Evolutionary conservation across 2,329 filamentous ascomycete genomes (phyloP).

Genomic region (Colletotrichum plurivorum): DNA sequence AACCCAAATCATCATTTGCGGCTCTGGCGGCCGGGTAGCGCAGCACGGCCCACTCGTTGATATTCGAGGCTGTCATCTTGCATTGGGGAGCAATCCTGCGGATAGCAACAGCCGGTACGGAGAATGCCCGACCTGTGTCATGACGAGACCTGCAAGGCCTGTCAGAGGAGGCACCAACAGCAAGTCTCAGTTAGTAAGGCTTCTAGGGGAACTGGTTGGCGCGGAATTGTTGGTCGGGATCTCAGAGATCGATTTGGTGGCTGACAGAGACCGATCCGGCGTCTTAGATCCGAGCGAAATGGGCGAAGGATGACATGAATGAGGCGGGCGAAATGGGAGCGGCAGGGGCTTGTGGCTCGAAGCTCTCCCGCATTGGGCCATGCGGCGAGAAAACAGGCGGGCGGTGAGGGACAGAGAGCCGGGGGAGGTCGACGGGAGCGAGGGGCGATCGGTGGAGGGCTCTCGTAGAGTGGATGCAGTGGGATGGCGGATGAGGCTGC

Average conservation of each 20-base stretch:
- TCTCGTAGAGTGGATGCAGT: slow-evolving; percentile 17
- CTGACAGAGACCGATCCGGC: slow-evolving; percentile 24
- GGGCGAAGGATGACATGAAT: slow-evolving; percentile 14
- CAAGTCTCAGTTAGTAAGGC: slow-evolving; percentile 17
- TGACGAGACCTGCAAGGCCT: slow-evolving; percentile 2
- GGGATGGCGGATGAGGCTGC: slow-evolving; percentile 28
- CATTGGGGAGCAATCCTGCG: background rate
- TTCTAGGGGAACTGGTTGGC: slow-evolving; percentile 22
- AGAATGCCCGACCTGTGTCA: slow-evolving; percentile 17
- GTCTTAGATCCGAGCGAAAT: slow-evolving; percentile 19
- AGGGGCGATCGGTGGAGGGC: slow-evolving; percentile 3
- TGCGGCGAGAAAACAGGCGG: slow-evolving; percentile 9
- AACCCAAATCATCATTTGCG: slow-evolving; percentile 7
- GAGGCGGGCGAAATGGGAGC: slow-evolving; percentile 20
- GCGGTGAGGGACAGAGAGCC: slow-evolving; percentile 9
- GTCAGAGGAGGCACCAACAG: background rate
- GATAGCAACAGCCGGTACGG: background rate
- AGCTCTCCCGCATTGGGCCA: slow-evolving; percentile 7
- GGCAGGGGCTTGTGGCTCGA: slow-evolving; percentile 8
- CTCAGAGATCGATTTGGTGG: slow-evolving; percentile 14
- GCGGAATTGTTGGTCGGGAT: slow-evolving; percentile 4
- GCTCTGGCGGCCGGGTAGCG: slow-evolving; percentile 2
- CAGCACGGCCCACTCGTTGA: background rate
- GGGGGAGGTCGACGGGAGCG: background rate
- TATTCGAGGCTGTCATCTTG: slow-evolving; percentile 7